phyloP scores from a whole-genome alignment of 306 rosid species.

The Oxytropis ochrocephala region DNA sequence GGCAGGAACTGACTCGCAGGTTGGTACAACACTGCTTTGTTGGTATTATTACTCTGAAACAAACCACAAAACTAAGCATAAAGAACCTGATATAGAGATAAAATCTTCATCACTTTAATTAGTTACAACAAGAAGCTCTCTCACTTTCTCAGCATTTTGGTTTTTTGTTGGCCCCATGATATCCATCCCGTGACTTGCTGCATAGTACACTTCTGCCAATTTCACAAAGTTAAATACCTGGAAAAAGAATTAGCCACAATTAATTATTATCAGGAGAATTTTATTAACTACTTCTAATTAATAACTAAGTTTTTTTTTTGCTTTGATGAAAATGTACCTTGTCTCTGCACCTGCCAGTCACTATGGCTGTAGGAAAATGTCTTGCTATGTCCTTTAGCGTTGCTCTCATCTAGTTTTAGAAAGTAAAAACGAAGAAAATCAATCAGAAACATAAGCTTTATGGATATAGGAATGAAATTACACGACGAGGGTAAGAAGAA shows the following conservation, averaged over 20 bases:
- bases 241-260: not conserved
- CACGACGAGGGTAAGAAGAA: not conserved
- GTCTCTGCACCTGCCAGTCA: conserved; percentile 75
- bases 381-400: conserved; percentile 65
- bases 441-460: not conserved
- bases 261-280: not conserved
- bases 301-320: not conserved
- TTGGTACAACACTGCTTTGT: conserved; percentile 51
- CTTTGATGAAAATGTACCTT: conserved; percentile 56
- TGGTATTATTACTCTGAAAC: conserved; percentile 49
- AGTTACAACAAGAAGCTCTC: not conserved
- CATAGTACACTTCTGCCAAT: conserved; percentile 75
- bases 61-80: conserved; percentile 1
- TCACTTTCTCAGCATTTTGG: conserved; percentile 44
- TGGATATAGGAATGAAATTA: not conserved
- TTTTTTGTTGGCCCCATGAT: conserved; percentile 76
- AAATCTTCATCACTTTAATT: not conserved
- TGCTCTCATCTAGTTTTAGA: conserved; percentile 60
- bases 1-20: conserved; percentile 81
- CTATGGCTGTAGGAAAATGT: conserved; percentile 86
- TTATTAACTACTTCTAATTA: not conserved
- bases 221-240: conserved; percentile 75
- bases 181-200: conserved; percentile 99
- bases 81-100: not conserved
- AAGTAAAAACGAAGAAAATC: not conserved